These are phyloP conservation scores for Triadica sebifera DNA, from an alignment of 345 rosid genomes.

Conservation along the genomic window DNA sequence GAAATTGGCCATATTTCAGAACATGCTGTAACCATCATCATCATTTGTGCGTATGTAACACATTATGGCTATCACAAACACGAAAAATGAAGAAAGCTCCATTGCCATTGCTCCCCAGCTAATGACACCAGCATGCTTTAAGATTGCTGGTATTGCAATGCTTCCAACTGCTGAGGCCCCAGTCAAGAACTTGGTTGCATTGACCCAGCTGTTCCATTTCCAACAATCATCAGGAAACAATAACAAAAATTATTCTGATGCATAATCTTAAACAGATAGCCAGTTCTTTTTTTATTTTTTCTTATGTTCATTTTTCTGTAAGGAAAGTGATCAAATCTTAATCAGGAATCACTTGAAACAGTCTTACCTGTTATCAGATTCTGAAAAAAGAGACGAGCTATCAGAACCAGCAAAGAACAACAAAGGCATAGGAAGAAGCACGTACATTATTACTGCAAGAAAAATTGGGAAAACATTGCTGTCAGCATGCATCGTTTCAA, in stretches of 20 bases:
- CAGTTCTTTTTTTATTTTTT: neutral
- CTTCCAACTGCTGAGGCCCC: slow-evolving; percentile 93
- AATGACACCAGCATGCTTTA: slow-evolving; percentile 86
- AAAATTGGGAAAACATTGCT: slow-evolving; percentile 10
- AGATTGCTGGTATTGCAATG: slow-evolving; percentile 84
- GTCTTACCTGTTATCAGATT: slow-evolving; percentile 60
- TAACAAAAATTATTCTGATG: neutral
- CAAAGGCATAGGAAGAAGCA: slow-evolving; percentile 91
- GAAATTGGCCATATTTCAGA: slow-evolving; percentile 30
- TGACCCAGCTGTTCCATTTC: slow-evolving; percentile 67
- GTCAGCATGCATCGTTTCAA: slow-evolving; percentile 12
- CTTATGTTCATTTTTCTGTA: neutral
- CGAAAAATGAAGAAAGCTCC: slow-evolving; percentile 75
- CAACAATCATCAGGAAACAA: slow-evolving; percentile 8
- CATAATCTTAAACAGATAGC: neutral
- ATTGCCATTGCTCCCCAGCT: slow-evolving; percentile 91
- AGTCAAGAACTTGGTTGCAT: slow-evolving; percentile 83
- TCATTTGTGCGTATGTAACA: slow-evolving; percentile 53
- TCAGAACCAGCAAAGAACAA: slow-evolving; percentile 84
- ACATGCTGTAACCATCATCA: slow-evolving; percentile 48
- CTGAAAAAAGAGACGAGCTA: slow-evolving; percentile 51
- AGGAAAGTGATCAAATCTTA: slow-evolving; percentile 7
- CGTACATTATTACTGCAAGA: slow-evolving; percentile 81
- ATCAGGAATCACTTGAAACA: slow-evolving; percentile 1
- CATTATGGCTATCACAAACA: slow-evolving; percentile 71